These are phyloP conservation scores for Ilex aquifolium DNA, from an alignment of 257 asterid genomes.

Conservation along the genomic window DNA sequence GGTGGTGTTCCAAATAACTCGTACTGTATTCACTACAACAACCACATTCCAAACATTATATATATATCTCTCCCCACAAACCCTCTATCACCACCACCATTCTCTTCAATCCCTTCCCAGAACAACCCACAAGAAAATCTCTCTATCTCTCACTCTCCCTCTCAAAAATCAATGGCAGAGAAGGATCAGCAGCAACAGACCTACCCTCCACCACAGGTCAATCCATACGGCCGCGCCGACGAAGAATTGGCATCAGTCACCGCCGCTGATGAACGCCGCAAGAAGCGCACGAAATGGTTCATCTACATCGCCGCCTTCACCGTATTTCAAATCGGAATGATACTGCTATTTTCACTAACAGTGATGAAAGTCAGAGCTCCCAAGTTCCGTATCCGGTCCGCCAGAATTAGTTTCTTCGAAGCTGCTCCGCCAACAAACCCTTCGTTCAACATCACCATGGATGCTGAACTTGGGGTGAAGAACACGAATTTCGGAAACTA, in stretches of 20 bases:
- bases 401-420: constrained; percentile 7
- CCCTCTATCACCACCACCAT: too few relatives aligned
- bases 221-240: constrained; percentile 16
- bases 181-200: neutral
- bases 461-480: constrained; percentile 4
- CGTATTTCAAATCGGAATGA: constrained; percentile 8
- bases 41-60: too few relatives aligned
- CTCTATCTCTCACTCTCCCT: too few relatives aligned
- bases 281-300: constrained; percentile 15
- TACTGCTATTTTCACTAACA: constrained; percentile 4
- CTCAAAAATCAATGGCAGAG: neutral
- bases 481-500: constrained; percentile 18
- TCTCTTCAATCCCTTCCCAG: too few relatives aligned
- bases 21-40: too few relatives aligned
- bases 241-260: constrained; percentile 16
- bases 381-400: constrained; percentile 8
- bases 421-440: constrained; percentile 9
- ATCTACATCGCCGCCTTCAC: constrained; percentile 3
- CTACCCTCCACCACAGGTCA: constrained; percentile 7
- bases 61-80: too few relatives aligned
- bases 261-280: constrained; percentile 7
- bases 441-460: constrained; percentile 7
- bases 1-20: too few relatives aligned
- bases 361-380: constrained; percentile 13
- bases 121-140: too few relatives aligned